Conservation (phyloP, 1,284 basidiomycete species). For the Neolentinus lepideus region DNA sequence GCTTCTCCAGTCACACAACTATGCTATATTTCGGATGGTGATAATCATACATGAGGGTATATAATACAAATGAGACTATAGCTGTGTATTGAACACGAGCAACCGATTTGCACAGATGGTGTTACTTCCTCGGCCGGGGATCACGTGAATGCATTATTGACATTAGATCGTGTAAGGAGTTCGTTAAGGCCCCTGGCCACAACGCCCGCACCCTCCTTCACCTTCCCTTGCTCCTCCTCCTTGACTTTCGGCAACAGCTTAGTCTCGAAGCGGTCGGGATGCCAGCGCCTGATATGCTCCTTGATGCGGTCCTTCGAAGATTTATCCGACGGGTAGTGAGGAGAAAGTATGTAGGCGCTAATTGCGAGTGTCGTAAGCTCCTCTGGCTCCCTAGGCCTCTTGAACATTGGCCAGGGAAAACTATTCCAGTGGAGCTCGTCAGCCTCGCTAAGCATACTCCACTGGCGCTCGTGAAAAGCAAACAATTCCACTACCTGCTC, state of each 20-base stretch:
- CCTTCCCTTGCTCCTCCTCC: constrained; percentile 32
- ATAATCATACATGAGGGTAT: constrained; percentile 1
- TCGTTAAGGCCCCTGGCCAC: constrained; percentile 52
- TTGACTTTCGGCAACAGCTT: constrained; percentile 36
- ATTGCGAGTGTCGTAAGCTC: constrained; percentile 25
- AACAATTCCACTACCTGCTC: not conserved
- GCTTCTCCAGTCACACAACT: no score
- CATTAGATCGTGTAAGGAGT: constrained; percentile 26
- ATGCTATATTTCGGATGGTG: no score
- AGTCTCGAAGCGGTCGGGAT: constrained; percentile 35
- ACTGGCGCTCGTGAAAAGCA: constrained; percentile 1
- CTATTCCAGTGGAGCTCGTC: constrained; percentile 12
- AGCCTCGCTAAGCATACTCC: not conserved
- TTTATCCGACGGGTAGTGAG: constrained; percentile 24
- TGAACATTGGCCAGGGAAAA: constrained; percentile 41
- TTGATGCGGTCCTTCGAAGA: constrained; percentile 29
- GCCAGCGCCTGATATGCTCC: constrained; percentile 34
- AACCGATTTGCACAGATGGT: not conserved
- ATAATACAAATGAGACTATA: not conserved
- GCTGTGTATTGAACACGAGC: not conserved
- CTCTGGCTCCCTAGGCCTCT: constrained; percentile 11
- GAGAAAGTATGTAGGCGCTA: constrained; percentile 30
- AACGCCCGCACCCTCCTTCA: constrained; percentile 31
- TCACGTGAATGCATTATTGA: constrained; percentile 1
- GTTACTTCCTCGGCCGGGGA: not conserved